Percentiles rank a stretch among this genome's conserved stretches.
Conservation (phyloP, 192 early-diverging fungal genomes). For the Coemansia erecta region DNA sequence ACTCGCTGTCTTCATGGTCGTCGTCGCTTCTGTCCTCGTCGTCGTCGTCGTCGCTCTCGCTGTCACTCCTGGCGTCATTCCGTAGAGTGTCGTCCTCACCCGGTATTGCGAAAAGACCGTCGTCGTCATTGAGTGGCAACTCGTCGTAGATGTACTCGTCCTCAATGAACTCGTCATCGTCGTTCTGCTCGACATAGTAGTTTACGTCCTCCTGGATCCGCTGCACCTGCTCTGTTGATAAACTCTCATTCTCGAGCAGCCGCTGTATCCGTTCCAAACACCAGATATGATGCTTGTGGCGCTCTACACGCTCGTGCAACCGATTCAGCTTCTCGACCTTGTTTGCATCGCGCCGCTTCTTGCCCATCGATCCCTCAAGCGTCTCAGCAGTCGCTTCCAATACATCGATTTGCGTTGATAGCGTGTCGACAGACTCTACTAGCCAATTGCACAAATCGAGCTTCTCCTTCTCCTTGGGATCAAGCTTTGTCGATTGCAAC, state of each 20-base stretch:
- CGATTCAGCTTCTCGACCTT: constrained; percentile 71
- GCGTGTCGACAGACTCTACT: constrained; percentile 74
- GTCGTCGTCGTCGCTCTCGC: constrained; percentile 15
- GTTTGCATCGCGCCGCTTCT: constrained; percentile 74
- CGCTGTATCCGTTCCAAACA: constrained; percentile 91
- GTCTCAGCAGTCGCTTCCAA: constrained; percentile 88
- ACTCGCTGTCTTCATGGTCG: constrained; percentile 4
- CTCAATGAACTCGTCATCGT: constrained; percentile 90
- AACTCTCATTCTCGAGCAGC: constrained; percentile 88
- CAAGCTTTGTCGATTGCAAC: constrained; percentile 71
- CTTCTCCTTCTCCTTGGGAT: constrained; percentile 93
- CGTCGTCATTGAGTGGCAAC: constrained; percentile 87
- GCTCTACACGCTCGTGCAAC: constrained; percentile 76
- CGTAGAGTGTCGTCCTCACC: constrained; percentile 60
- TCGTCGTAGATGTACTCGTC: constrained; percentile 93
- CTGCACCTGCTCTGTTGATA: constrained; percentile 78
- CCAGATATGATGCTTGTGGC: constrained; percentile 89
- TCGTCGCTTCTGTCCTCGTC: neutral
- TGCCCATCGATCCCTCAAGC: constrained; percentile 62
- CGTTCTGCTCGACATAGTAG: constrained; percentile 90
- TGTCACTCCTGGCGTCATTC: constrained; percentile 17
- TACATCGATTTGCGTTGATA: constrained; percentile 89
- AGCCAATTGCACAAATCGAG: constrained; percentile 84
- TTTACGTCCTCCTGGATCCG: constrained; percentile 84
- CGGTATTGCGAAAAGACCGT: constrained; percentile 72